Evolutionary conservation across 2,329 filamentous ascomycete species (phyloP).

Genomic region (Aspergillus fischeri): DNA sequence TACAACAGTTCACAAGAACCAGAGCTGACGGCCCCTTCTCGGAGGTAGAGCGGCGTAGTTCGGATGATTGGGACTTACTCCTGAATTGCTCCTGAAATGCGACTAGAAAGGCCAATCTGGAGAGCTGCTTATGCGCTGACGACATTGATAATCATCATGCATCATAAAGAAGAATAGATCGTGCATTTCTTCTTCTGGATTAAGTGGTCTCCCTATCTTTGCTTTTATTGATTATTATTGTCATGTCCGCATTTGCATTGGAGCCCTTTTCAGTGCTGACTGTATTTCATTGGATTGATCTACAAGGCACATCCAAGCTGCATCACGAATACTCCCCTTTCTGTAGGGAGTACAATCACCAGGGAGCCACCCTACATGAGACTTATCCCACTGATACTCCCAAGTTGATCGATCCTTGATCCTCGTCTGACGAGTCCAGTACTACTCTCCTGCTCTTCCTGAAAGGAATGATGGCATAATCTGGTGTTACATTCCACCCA

Average conservation of each 20-base stretch:
- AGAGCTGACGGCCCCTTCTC: no score
- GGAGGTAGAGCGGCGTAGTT: no score
- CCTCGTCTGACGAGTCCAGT: background rate
- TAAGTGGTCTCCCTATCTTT: background rate
- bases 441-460: no score
- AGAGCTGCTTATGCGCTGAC: no score
- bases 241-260: background rate
- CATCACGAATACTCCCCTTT: no score
- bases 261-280: background rate
- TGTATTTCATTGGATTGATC: background rate
- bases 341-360: background rate
- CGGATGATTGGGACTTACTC: no score
- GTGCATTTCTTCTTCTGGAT: background rate
- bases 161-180: background rate
- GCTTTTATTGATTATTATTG: background rate
- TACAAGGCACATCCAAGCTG: background rate
- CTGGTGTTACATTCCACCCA: background rate
- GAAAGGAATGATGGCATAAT: no score
- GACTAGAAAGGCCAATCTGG: no score
- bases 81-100: no score
- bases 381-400: background rate
- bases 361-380: background rate
- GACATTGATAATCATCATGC: background rate
- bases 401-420: background rate
- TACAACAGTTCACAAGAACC: no score